A percentile compares a stretch with the other conserved stretches of the same genome.
phyloP scores from a whole-genome alignment of 352 stramenopile species.

The Phytophthora sp. region DNA sequence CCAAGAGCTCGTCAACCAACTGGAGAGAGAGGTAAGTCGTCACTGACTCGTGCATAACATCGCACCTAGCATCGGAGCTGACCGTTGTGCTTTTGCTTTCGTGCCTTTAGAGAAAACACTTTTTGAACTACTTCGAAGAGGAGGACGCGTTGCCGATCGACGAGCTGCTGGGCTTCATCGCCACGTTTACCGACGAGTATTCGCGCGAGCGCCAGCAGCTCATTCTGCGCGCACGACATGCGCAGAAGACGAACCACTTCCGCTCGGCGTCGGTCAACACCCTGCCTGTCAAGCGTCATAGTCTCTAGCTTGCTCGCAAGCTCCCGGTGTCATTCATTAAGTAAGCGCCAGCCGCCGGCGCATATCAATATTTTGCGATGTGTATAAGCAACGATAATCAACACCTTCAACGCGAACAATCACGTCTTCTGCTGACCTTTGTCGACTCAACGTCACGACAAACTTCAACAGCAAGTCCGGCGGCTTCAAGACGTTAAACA shows the following conservation, averaged over 20 bases:
- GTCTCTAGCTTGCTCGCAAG: conserved; percentile 26
- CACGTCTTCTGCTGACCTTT: no score
- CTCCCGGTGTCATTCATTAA: conserved; percentile 14
- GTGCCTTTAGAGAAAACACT: conserved; percentile 52
- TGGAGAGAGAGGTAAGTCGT: conserved; percentile 53
- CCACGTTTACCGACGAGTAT: conserved; percentile 69
- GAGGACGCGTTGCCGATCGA: conserved; percentile 69
- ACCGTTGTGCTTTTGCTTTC: background rate
- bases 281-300: conserved; percentile 28
- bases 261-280: conserved; percentile 12
- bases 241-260: conserved; percentile 15
- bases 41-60: background rate
- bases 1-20: conserved; percentile 46
- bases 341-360: background rate
- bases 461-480: background rate
- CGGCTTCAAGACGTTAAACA: conserved; percentile 14
- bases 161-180: conserved; percentile 66
- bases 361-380: conserved; percentile 21
- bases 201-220: conserved; percentile 57
- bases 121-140: conserved; percentile 83
- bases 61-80: no score
- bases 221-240: conserved; percentile 25
- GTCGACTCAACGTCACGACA: background rate
- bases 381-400: no score
- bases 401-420: no score